Evolutionary conservation across 371 early-diverging fungal genomes (phyloP).

Genomic region (Rhizopus microsporus): DNA sequence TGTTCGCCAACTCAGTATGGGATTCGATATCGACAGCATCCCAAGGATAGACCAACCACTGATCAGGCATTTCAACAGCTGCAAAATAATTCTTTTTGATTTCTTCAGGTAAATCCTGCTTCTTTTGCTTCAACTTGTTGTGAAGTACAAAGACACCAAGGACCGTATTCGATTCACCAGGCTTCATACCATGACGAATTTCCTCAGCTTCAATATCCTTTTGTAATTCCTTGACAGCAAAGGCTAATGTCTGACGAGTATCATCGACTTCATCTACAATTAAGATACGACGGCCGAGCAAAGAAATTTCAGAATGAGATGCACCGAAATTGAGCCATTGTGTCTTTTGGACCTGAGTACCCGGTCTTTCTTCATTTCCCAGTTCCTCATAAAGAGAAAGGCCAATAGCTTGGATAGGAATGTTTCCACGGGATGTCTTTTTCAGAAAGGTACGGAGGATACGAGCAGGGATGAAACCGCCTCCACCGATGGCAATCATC

Average conservation of each 20-base stretch:
- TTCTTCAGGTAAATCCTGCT: constrained; percentile 59
- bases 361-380: constrained; percentile 29
- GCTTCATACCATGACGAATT: constrained; percentile 43
- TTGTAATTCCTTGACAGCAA: constrained; percentile 68
- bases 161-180: constrained; percentile 63
- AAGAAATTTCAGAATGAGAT: constrained; percentile 53
- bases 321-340: constrained; percentile 81
- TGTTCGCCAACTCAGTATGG: constrained; percentile 58
- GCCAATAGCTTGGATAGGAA: constrained; percentile 80
- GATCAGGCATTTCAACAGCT: constrained; percentile 73
- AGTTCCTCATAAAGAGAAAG: constrained; percentile 78
- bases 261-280: constrained; percentile 84
- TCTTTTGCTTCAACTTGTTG: constrained; percentile 77
- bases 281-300: constrained; percentile 70
- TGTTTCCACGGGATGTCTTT: constrained; percentile 67
- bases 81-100: constrained; percentile 71
- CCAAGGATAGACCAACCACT: constrained; percentile 80
- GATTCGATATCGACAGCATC: constrained; percentile 73
- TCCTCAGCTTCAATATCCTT: constrained; percentile 70
- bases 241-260: constrained; percentile 72
- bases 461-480: constrained; percentile 78
- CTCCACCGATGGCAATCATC: constrained; percentile 65
- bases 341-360: constrained; percentile 70
- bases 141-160: constrained; percentile 77
- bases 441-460: constrained; percentile 75